phyloP scores from a whole-genome alignment of 768 basidiomycete genomes.

The Hygrocybe punicea region DNA sequence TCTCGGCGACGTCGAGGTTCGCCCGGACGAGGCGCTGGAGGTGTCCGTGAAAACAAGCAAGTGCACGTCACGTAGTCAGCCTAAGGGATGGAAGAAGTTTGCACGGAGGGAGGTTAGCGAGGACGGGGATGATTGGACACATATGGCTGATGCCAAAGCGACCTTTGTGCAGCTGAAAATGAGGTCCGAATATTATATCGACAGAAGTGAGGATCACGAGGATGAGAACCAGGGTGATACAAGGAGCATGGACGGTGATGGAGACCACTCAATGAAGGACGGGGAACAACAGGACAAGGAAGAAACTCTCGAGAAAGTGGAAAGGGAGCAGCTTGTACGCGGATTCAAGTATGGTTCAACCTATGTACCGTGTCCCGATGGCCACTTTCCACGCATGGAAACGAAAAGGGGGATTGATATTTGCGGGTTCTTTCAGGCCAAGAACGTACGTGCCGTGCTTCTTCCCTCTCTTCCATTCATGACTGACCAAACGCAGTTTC shows the following conservation, averaged over 20 bases:
- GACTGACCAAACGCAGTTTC: slow-evolving; percentile 51
- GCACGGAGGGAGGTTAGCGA: slow-evolving; percentile 37
- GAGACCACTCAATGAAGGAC: slow-evolving; percentile 42
- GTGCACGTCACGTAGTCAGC: slow-evolving; percentile 65
- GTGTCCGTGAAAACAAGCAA: slow-evolving; percentile 75
- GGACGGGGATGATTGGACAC: slow-evolving; percentile 27
- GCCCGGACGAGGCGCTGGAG: slow-evolving; percentile 69
- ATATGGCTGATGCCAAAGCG: slow-evolving; percentile 31
- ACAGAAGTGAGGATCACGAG: slow-evolving; percentile 39
- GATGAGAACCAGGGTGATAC: slow-evolving; percentile 32
- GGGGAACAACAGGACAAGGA: slow-evolving; percentile 37
- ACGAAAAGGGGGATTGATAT: slow-evolving; percentile 86
- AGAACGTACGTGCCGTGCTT: slow-evolving; percentile 48
- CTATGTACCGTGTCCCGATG: slow-evolving; percentile 82
- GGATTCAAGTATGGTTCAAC: slow-evolving; percentile 91
- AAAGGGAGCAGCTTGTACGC: slow-evolving; percentile 73
- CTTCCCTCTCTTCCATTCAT: neutral
- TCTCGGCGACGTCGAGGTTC: slow-evolving; percentile 69
- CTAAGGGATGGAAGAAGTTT: slow-evolving; percentile 80
- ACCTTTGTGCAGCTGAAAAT: slow-evolving; percentile 45
- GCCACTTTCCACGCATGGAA: slow-evolving; percentile 70
- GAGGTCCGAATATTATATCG: slow-evolving; percentile 57
- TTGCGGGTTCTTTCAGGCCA: slow-evolving; percentile 71
- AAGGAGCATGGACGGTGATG: slow-evolving; percentile 35
- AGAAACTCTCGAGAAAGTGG: slow-evolving; percentile 50